Percentiles rank a stretch among this genome's conserved stretches.
phyloP scores from a whole-genome alignment of 225 moss, liverwort and hornwort species.

The Polytrichum formosum region DNA sequence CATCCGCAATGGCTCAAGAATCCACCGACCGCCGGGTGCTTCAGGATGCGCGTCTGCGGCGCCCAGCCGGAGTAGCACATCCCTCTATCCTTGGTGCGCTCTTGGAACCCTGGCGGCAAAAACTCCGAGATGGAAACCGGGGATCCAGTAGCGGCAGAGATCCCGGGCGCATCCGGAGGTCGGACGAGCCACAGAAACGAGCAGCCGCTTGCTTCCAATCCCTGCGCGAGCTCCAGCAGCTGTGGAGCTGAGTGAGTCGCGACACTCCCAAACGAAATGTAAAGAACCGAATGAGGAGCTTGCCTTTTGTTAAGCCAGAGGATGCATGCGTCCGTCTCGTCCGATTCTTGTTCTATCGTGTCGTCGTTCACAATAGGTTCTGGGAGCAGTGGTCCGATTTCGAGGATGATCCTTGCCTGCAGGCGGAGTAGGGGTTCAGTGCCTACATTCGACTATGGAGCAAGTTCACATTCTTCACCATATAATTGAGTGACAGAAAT shows the following conservation, averaged over 20 bases:
- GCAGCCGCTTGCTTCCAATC: constrained; percentile 38
- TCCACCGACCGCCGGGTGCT: constrained; percentile 35
- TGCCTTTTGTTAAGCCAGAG: constrained; percentile 27
- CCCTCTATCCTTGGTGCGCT: constrained; percentile 29
- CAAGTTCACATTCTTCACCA: too few relatives aligned
- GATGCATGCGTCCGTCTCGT: constrained; percentile 27
- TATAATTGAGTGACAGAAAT: too few relatives aligned
- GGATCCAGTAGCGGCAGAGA: constrained; percentile 2
- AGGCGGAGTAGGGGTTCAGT: neutral
- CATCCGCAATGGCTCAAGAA: constrained; percentile 58
- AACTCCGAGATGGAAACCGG: constrained; percentile 17
- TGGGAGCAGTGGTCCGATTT: constrained; percentile 45
- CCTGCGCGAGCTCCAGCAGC: constrained; percentile 34
- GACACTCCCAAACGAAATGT: constrained; percentile 40
- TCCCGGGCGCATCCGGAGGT: constrained; percentile 10
- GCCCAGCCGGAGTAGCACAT: constrained; percentile 49
- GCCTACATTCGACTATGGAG: too few relatives aligned
- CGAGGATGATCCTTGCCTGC: constrained; percentile 20
- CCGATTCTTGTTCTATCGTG: neutral
- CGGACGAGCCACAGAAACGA: constrained; percentile 47
- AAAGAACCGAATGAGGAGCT: constrained; percentile 24
- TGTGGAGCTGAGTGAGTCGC: constrained; percentile 28
- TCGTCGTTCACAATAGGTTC: constrained; percentile 18
- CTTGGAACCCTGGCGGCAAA: constrained; percentile 41
- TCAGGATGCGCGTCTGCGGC: constrained; percentile 33